Conservation (phyloP, 139 green algal species). For the Raphidocelis subcapitata region DNA sequence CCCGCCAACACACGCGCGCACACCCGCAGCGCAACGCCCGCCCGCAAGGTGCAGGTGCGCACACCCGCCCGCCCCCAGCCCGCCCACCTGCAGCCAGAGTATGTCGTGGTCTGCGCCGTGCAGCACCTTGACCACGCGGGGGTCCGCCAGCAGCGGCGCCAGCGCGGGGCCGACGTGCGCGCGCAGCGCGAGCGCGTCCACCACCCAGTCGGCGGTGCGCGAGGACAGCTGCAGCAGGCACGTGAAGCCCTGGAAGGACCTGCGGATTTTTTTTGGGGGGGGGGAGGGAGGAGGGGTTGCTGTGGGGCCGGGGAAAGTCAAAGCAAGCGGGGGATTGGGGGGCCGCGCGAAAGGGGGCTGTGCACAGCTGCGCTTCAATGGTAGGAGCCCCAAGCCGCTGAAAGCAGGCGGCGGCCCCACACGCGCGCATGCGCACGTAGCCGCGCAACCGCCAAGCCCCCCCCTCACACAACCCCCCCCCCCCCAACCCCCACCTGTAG, state of each 20-base stretch:
- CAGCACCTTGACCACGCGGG: constrained; percentile 82
- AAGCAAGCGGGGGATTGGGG: too few species aligned
- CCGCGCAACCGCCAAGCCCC: not conserved
- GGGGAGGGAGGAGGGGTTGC: not conserved
- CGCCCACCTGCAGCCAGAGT: constrained; percentile 64
- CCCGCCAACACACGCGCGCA: too few species aligned
- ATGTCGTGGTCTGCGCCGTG: constrained; percentile 90
- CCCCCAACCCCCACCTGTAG: constrained; percentile 59
- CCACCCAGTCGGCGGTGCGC: constrained; percentile 77
- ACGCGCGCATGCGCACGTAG: too few species aligned
- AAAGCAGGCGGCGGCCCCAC: too few species aligned
- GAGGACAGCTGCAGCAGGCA: constrained; percentile 94
- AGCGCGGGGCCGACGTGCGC: constrained; percentile 53
- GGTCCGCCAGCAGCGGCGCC: constrained; percentile 67
- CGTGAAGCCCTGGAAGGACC: constrained; percentile 79
- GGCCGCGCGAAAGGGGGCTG: too few species aligned
- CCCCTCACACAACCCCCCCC: not conserved
- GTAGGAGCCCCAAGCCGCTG: too few species aligned
- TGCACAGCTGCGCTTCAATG: too few species aligned
- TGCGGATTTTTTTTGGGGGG: constrained; percentile 2
- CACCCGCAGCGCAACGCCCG: too few species aligned
- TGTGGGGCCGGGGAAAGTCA: not conserved
- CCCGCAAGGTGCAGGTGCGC: too few species aligned
- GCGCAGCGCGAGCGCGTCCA: constrained; percentile 81
- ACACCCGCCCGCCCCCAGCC: not conserved